Base-by-base conservation (phyloP, 73 alveolate genomes). In the Paramecium sexaurelia region DNA sequence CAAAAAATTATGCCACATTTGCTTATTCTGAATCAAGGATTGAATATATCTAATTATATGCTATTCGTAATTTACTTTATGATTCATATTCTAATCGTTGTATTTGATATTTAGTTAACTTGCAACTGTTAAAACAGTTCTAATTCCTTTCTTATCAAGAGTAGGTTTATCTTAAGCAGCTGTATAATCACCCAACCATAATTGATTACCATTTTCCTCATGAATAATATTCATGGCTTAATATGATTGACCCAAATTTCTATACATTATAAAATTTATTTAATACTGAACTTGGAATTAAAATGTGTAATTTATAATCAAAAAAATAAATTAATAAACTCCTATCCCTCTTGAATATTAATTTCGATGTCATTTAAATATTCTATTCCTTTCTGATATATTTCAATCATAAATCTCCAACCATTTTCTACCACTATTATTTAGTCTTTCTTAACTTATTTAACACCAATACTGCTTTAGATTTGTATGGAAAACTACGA, bases 111-210 rank as follows among this genome's bases (percentile, higher is more conserved):
- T 61, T 6, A 86, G 75, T 61, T 85, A 84, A 15, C 45, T 15
- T 33, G 93, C 93, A 20, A 75, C 85, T 57, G 93, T 86, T 36
- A 86, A 75, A 3, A 86, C 93, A 15, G 93, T 86, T 22, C 55
- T 86, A 36, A 86, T 51, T 35, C 87, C 87, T 39, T 86, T 86
- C 1, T 17, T 40, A 20, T 86, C 85, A 29, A 86, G 55, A 19
- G 87, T 86, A 9, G 40, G 55, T 40, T 51, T 89, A 24, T 89
- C 94, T 36, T 51, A 20, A 11, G 94, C 94, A 27, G 94, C 94
- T 40, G 94, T 89, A 83, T 40, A 89, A 75, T 89, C 94, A 17
- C 94, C 94, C n/a, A 89, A 45, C 85, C 84, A 89, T 83, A 89
- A 43, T 24, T 75, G 29, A 37, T 51, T 89, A 7, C 56, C 35